Base-by-base conservation (phyloP, 306 rosid species). In the Malus sieversii region DNA sequence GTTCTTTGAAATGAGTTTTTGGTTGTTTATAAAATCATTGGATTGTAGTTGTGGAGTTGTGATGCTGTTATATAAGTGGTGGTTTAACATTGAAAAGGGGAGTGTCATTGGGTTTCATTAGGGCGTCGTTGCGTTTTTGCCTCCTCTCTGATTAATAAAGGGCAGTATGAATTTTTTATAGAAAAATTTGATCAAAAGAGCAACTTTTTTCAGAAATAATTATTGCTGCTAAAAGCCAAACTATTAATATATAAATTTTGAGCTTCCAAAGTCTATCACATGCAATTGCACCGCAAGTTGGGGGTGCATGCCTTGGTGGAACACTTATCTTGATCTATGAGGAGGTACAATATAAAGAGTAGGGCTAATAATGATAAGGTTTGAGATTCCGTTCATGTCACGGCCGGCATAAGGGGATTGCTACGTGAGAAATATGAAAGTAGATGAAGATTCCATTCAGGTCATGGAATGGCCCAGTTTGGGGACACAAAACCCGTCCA, bases 381-480 rank as follows among this genome's bases (percentile, higher is more conserved):
- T 18, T 22, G 66, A 70, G 74, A 86, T 79, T 79, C 85, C 52
- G 58, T 83, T 83, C 68, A 63, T 75, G 44, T 84, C 79, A 74
- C n/a, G 55, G 53, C 42, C 42, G 42, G 53, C 22, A 57, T 60
- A 48, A 15, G 7, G 69, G 80, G 70, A n/a, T 60, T 75, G 55
- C 55, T 25, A 62, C 40, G 79, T 52, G 67, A 74, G 71, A 78
- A 44, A 60, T 58, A 59, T 69, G 79, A 51, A 76, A 77, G 81
- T 32, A 40, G 55, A 44, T 46, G 78, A 82, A 81, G 90, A 84
- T 86, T 86, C 95, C 85, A 82, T 84, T 90, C 82, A 68, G 76
- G 80, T 86, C 83, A 82, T 75, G 67, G 76, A 71, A 72, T 77
- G 77, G 76, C 74, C 80, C 82, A 74, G 76, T 78, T 65, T 25